Base-by-base conservation (phyloP, 495 filamentous ascomycete species). In the Astrocystis sublimbata region DNA sequence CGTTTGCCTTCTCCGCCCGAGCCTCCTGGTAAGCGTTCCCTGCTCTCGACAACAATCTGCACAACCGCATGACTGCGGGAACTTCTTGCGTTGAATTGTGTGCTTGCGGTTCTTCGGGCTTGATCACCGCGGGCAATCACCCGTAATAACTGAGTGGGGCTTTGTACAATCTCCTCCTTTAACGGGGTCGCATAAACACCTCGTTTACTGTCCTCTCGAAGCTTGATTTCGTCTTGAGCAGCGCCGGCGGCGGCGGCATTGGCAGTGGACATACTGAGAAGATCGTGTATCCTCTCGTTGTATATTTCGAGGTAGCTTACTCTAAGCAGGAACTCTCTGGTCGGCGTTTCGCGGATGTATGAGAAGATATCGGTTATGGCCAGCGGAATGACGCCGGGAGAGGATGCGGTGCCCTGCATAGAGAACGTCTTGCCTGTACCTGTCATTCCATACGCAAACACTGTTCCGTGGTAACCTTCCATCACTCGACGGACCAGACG, bases 281-380 rank as follows among this genome's bases (percentile, higher is more conserved):
- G 83, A 75, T 98, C 94, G 69, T 98, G 89, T 36, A 98, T 98
- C 77, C 86, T 94, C 73, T 98, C 94, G 70, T 98, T 98, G 78
- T 98, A 98, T 46, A 98, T 98, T 75, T 98, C 94, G 47, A 98
- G 78, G 72, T 98, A 98, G 80, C 94, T 98, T 68, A 98, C 96
- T 56, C 94, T 90, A 54, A 98, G 86, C 50, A 98, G 78, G 66
- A 98, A 98, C 68, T 98, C 94, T 60, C 96, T 82, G 52, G 92
- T 89, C 0, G 94, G 96, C 7, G 93, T 98, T 77, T 98, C 94
- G 43, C 94, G 87, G 68, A 98, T 98, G 75, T 93, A 98, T 0
- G 96, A 97, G 74, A 98, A 98, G 33, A 98, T 98, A 69, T 98
- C 94, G 50, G 93, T 97, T 67, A 98, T 97, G 55, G 94, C 94